Evolutionary conservation across 179 eudicot species (phyloP).

Genomic region (Sideroxylon spinosum): DNA sequence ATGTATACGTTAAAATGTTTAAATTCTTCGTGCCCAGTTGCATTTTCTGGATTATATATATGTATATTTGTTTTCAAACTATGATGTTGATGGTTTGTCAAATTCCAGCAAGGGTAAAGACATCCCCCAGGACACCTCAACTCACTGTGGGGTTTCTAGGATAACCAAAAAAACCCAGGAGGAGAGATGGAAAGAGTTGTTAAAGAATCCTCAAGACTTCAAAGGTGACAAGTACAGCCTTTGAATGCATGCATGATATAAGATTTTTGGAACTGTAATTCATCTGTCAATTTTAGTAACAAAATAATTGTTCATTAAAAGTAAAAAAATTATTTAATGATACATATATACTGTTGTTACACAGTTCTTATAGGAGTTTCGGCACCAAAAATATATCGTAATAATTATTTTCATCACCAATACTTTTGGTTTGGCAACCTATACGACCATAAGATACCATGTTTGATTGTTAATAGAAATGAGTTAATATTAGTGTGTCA

Average conservation of each 20-base stretch:
- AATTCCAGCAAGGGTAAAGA: constrained; percentile 10
- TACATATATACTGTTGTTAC: not conserved
- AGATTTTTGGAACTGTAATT: not conserved
- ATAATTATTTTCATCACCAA: too few relatives aligned
- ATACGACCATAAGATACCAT: too few relatives aligned
- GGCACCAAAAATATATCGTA: too few relatives aligned
- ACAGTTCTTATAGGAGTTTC: too few relatives aligned
- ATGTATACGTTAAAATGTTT: too few relatives aligned
- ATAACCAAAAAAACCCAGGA: not conserved
- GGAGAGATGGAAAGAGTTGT: too few relatives aligned
- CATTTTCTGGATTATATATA: not conserved
- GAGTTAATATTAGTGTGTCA: too few relatives aligned
- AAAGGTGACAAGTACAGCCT: not conserved
- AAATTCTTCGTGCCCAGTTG: too few relatives aligned
- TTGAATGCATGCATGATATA: not conserved
- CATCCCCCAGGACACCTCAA: not conserved
- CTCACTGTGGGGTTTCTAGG: not conserved
- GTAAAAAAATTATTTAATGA: not conserved
- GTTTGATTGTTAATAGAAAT: too few relatives aligned
- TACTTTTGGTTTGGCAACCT: too few relatives aligned
- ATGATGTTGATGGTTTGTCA: not conserved
- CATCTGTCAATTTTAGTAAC: too few relatives aligned
- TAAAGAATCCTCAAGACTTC: not conserved
- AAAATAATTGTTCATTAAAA: too few relatives aligned
- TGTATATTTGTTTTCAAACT: not conserved